These are phyloP conservation scores for Globisporangium paroecandrum DNA, from an alignment of 352 stramenopile species.

Conservation along the genomic window DNA sequence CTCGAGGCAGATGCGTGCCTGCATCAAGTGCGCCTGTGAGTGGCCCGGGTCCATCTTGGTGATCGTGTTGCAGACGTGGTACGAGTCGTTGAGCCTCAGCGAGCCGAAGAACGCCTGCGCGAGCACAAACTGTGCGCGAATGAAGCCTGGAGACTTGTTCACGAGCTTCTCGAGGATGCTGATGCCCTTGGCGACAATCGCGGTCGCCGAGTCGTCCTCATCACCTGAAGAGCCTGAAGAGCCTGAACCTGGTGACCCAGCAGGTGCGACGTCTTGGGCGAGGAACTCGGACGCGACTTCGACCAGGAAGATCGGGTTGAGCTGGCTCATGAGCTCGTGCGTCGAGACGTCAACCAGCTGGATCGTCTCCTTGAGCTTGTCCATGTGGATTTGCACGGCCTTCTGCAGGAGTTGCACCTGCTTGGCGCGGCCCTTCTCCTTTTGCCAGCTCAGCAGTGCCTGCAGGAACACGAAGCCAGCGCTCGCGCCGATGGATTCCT, in stretches of 20 bases:
- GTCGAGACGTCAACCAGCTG: constrained; percentile 61
- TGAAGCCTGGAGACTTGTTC: constrained; percentile 76
- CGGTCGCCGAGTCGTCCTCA: constrained; percentile 5
- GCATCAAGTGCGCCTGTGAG: constrained; percentile 76
- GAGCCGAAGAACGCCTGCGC: constrained; percentile 77
- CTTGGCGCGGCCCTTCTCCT: constrained; percentile 57
- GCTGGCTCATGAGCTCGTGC: constrained; percentile 67
- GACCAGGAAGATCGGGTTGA: constrained; percentile 89
- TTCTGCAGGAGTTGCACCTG: constrained; percentile 76
- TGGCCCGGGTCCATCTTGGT: constrained; percentile 77
- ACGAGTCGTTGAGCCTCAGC: constrained; percentile 72
- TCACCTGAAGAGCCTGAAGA: too few species aligned
- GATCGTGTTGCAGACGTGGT: constrained; percentile 70
- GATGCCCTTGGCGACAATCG: constrained; percentile 48
- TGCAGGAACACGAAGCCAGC: constrained; percentile 84
- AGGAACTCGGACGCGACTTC: constrained; percentile 85
- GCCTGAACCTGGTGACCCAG: too few species aligned
- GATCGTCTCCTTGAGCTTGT: constrained; percentile 66
- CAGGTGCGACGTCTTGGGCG: constrained; percentile 27
- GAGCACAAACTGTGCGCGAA: constrained; percentile 81
- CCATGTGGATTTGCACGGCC: constrained; percentile 81
- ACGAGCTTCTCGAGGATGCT: constrained; percentile 83
- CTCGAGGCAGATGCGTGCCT: constrained; percentile 79
- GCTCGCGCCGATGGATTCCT: constrained; percentile 81
- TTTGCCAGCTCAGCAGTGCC: constrained; percentile 80